A percentile compares a stretch with the other conserved stretches of the same genome.
Conservation (phyloP, 768 basidiomycete genomes). For the Vishniacozyma victoriae region DNA sequence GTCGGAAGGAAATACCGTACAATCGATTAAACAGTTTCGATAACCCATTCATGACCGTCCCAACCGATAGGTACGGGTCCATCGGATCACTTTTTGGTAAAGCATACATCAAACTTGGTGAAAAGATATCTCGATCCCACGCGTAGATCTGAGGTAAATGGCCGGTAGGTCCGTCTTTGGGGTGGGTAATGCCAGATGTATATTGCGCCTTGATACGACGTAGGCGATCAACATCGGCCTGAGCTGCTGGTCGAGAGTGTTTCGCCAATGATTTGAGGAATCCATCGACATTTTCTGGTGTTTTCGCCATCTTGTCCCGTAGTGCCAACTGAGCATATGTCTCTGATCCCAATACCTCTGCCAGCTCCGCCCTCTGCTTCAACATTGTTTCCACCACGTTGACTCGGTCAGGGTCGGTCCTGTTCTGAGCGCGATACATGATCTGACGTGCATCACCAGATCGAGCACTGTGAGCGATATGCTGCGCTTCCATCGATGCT, state of each 20-base stretch:
- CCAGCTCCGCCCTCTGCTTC: conserved; percentile 70
- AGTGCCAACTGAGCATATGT: conserved; percentile 84
- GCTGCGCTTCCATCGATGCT: conserved; percentile 80
- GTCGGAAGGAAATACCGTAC: conserved; percentile 73
- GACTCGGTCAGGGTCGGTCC: conserved; percentile 63
- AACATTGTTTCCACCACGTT: conserved; percentile 70
- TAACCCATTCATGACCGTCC: conserved; percentile 87
- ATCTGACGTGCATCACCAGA: conserved; percentile 72
- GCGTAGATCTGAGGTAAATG: conserved; percentile 62
- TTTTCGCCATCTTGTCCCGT: conserved; percentile 94
- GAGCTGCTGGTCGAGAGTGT: conserved; percentile 72
- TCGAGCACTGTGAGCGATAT: conserved; percentile 85
- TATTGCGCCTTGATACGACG: conserved; percentile 65
- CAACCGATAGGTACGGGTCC: conserved; percentile 64
- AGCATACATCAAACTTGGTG: conserved; percentile 45
- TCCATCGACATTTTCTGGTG: conserved; percentile 79
- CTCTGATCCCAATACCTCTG: conserved; percentile 72
- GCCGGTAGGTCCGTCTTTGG: conserved; percentile 3
- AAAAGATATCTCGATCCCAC: conserved; percentile 97
- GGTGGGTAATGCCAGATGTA: conserved; percentile 47
- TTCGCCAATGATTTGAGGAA: conserved; percentile 77
- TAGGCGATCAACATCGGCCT: conserved; percentile 62
- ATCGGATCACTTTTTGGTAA: conserved; percentile 53
- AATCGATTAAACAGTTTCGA: conserved; percentile 78
- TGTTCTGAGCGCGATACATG: conserved; percentile 75